phyloP scores from a whole-genome alignment of 352 stramenopile species.

The Plasmopara viticola region DNA sequence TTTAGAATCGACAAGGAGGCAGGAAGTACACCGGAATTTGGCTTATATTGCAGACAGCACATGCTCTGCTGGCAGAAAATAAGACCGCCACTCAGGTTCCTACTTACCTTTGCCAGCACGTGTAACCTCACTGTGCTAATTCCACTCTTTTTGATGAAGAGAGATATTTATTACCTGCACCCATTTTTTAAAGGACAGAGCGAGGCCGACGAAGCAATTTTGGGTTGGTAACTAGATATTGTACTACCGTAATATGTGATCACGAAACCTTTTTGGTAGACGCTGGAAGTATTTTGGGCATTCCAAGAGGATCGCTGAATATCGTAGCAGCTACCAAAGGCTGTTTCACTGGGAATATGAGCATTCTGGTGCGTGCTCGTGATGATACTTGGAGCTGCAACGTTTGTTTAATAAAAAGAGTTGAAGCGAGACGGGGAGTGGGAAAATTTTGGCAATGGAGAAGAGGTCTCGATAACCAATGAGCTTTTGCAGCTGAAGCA shows the following conservation, averaged over 20 bases:
- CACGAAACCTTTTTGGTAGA: slow-evolving; percentile 27
- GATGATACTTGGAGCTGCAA: not conserved
- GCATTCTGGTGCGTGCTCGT: slow-evolving; percentile 31
- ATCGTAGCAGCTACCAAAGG: slow-evolving; percentile 83
- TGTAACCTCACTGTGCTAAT: not conserved
- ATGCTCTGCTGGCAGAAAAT: slow-evolving; percentile 59
- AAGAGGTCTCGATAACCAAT: slow-evolving; percentile 75
- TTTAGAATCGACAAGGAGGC: slow-evolving; percentile 54
- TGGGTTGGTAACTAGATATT: slow-evolving; percentile 35
- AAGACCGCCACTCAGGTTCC: slow-evolving; percentile 79
- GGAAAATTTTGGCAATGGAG: slow-evolving; percentile 41
- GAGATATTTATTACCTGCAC: slow-evolving; percentile 83
- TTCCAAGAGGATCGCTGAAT: slow-evolving; percentile 66
- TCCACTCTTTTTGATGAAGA: slow-evolving; percentile 20
- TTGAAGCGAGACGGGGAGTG: slow-evolving; percentile 49
- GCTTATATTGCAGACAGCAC: slow-evolving; percentile 73
- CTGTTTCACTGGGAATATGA: slow-evolving; percentile 54
- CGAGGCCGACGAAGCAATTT: slow-evolving; percentile 79
- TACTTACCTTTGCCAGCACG: not conserved
- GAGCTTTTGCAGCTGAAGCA: slow-evolving; percentile 52
- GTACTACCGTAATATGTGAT: no score
- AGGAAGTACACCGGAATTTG: slow-evolving; percentile 78
- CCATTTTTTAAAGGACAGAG: slow-evolving; percentile 74
- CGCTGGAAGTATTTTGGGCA: slow-evolving; percentile 56
- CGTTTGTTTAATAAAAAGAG: not conserved